These are phyloP conservation scores for Diaporthe vaccinii DNA, from an alignment of 2,329 filamentous ascomycete genomes.

Conservation along the genomic window DNA sequence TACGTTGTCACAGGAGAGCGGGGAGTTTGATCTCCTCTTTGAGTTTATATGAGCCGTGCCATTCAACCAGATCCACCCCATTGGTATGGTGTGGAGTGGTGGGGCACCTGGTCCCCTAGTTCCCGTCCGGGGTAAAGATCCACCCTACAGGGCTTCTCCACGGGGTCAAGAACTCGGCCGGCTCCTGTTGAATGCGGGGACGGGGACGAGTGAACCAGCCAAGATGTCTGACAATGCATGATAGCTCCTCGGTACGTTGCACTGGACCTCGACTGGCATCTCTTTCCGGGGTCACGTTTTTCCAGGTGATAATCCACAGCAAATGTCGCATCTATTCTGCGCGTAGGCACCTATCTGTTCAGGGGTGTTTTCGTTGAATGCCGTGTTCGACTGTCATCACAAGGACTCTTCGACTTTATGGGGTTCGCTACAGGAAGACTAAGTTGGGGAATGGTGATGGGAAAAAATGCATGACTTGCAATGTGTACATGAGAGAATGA, in stretches of 20 bases:
- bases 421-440: neutral
- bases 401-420: neutral
- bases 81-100: slow-evolving; percentile 19
- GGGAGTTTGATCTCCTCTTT: neutral
- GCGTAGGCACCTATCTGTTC: neutral
- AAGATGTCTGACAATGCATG: neutral
- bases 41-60: neutral
- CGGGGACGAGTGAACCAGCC: neutral
- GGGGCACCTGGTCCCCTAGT: neutral
- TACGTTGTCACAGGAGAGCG: neutral
- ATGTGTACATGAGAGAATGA: too few species aligned
- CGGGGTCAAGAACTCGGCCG: neutral
- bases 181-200: slow-evolving; percentile 15
- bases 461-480: too few species aligned
- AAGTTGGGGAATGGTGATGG: too few species aligned
- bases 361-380: neutral
- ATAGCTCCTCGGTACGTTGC: slow-evolving; percentile 5
- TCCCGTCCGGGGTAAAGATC: slow-evolving; percentile 31
- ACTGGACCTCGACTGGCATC: neutral
- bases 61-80: neutral
- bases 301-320: neutral
- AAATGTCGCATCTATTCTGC: neutral
- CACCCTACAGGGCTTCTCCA: slow-evolving; percentile 15
- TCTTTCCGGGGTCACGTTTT: slow-evolving; percentile 5
- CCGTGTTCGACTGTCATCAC: neutral